A percentile compares a stretch with the other conserved stretches of the same genome.
phyloP scores from a whole-genome alignment of 176 grass and related monocot species.

The Aechmea fasciata region DNA sequence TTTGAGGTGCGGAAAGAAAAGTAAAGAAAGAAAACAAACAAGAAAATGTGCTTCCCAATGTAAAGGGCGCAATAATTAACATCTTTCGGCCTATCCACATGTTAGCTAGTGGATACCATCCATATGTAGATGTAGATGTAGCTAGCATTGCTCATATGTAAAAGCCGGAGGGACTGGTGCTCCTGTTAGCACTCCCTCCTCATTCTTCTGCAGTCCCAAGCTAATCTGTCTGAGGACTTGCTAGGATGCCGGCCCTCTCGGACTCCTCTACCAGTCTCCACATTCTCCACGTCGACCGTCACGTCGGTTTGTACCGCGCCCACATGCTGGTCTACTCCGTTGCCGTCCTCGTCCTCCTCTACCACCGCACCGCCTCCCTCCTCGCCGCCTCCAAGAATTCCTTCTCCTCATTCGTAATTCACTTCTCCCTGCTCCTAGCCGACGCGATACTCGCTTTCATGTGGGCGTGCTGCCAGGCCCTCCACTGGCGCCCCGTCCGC shows the following conservation, averaged over 20 bases:
- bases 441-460: slow-evolving; percentile 26
- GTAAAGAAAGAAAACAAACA: no score
- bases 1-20: no score
- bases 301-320: slow-evolving; percentile 12
- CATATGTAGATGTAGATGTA: no score
- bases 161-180: neutral
- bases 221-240: no score
- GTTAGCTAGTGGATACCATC: no score
- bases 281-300: neutral
- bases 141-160: no score
- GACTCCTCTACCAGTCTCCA: slow-evolving; percentile 15
- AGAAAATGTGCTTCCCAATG: no score
- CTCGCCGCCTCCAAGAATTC: neutral
- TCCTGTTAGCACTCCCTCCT: neutral
- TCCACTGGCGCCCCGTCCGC: slow-evolving; percentile 34
- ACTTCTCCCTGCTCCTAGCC: slow-evolving; percentile 17
- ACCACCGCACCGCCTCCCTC: slow-evolving; percentile 10
- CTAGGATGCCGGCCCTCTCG: neutral
- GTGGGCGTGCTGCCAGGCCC: slow-evolving; percentile 20
- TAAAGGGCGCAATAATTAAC: no score
- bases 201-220: neutral
- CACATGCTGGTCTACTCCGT: slow-evolving; percentile 17
- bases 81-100: no score
- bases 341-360: slow-evolving; percentile 17
- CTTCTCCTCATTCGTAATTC: neutral